phyloP scores from a whole-genome alignment of 169 alveolate genomes.

The Eimeria falciformis region DNA sequence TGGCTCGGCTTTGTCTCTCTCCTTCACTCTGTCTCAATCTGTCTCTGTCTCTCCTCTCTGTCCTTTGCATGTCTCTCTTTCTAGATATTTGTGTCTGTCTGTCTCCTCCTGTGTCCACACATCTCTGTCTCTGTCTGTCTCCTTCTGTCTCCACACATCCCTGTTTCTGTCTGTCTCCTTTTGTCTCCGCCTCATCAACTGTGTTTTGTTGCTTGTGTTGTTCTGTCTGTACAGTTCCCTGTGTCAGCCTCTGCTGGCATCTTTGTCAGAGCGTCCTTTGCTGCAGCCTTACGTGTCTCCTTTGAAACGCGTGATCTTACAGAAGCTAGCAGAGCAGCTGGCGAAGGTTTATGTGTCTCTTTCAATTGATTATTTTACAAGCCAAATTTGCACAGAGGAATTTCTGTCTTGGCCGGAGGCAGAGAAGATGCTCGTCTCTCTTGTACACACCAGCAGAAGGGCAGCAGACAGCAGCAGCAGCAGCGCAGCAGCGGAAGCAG shows the following conservation, averaged over 20 bases:
- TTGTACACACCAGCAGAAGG: background rate
- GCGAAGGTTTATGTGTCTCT: conserved; percentile 90
- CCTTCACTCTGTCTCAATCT: background rate
- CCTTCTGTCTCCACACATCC: background rate
- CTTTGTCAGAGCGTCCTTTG: conserved; percentile 48
- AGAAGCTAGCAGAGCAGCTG: conserved; percentile 86
- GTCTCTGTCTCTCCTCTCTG: background rate
- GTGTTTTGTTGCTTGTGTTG: background rate
- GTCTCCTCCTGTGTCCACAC: background rate
- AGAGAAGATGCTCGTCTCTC: conserved; percentile 48
- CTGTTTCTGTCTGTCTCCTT: background rate
- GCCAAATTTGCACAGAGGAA: conserved; percentile 88
- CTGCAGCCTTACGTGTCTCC: conserved; percentile 84
- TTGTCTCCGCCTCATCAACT: background rate
- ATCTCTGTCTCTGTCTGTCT: background rate
- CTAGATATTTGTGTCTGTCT: background rate
- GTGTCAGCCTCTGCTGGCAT: conserved; percentile 58
- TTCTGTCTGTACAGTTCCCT: background rate
- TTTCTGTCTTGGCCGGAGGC: conserved; percentile 92
- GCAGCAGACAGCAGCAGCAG: background rate
- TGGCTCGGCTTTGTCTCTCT: background rate
- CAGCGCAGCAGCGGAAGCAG: background rate
- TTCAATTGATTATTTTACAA: conserved; percentile 88
- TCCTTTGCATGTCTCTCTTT: background rate
- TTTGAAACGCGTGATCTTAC: conserved; percentile 89